phyloP scores from a whole-genome alignment of 1,284 basidiomycete species.

The Anthracocystis panici-leucophaei region DNA sequence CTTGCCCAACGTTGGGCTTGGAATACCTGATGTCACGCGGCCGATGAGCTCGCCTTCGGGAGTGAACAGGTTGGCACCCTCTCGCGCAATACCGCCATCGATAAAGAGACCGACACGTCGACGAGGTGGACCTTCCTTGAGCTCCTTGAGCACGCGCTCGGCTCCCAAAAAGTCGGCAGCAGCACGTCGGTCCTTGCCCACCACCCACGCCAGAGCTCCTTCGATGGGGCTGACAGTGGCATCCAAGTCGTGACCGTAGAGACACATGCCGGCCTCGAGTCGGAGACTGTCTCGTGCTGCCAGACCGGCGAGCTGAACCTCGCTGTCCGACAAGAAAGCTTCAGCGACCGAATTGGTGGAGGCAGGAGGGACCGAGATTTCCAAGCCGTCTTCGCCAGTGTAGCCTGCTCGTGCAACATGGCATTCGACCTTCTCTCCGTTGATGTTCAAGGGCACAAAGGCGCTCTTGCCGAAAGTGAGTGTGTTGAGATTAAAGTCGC shows the following conservation, averaged over 20 bases:
- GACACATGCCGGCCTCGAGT: constrained; percentile 96
- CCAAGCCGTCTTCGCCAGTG: constrained; percentile 98
- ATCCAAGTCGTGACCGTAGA: constrained; percentile 93
- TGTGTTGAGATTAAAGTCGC: constrained; percentile 74
- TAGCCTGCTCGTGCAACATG: constrained; percentile 97
- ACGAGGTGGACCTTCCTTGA: constrained; percentile 80
- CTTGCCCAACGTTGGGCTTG: constrained; percentile 86
- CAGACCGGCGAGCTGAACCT: constrained; percentile 87
- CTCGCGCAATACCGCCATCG: constrained; percentile 85
- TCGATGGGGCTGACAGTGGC: constrained; percentile 86
- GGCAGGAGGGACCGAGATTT: constrained; percentile 89
- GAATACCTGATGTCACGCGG: constrained; percentile 93
- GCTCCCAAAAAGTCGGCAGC: constrained; percentile 82
- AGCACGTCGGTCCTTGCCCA: constrained; percentile 86
- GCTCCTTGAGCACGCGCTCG: constrained; percentile 80
- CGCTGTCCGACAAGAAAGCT: constrained; percentile 75
- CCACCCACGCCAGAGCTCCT: constrained; percentile 90
- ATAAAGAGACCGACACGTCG: constrained; percentile 87
- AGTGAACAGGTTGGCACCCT: constrained; percentile 83
- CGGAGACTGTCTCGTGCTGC: constrained; percentile 93
- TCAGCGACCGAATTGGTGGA: constrained; percentile 80
- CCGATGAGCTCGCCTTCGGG: constrained; percentile 72
- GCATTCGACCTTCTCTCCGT: constrained; percentile 70
- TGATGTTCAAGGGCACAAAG: constrained; percentile 72
- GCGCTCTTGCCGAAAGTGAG: constrained; percentile 67